Conservation (phyloP, 306 rosid species). For the Cucumis melo region DNA sequence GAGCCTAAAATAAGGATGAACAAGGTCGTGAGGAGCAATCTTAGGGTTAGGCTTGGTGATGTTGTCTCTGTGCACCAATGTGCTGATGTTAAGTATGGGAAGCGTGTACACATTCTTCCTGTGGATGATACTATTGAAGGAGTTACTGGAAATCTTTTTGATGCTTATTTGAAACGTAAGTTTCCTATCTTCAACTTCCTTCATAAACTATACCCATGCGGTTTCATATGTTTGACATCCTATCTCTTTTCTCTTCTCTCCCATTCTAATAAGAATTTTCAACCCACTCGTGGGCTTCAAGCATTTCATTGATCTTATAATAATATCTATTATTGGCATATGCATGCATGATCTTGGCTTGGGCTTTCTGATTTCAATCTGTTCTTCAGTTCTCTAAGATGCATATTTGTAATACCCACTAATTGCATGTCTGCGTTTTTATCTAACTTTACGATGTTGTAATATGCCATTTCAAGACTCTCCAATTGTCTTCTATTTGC, state of each 20-base stretch:
- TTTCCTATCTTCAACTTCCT: background rate
- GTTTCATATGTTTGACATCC: background rate
- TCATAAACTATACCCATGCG: background rate
- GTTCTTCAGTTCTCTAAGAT: background rate
- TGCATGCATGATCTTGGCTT: constrained; percentile 4
- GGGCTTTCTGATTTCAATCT: background rate
- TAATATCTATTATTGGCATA: background rate
- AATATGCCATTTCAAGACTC: background rate
- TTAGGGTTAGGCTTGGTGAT: constrained; percentile 94
- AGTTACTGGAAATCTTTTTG: constrained; percentile 75
- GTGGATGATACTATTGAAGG: constrained; percentile 92
- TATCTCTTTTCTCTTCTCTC: background rate
- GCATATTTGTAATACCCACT: background rate
- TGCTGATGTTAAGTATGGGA: constrained; percentile 85
- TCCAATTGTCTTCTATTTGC: constrained; percentile 14
- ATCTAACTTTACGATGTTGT: background rate
- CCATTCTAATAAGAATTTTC: background rate
- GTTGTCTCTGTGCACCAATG: constrained; percentile 93
- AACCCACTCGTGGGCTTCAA: background rate
- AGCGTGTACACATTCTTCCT: constrained; percentile 86
- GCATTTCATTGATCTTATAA: background rate
- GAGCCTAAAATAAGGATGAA: constrained; percentile 91
- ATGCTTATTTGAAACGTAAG: constrained; percentile 87
- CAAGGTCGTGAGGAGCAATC: constrained; percentile 81
- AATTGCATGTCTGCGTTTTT: background rate